Conservation (phyloP, 352 stramenopile genomes). For the Phytophthora tentaculata region DNA sequence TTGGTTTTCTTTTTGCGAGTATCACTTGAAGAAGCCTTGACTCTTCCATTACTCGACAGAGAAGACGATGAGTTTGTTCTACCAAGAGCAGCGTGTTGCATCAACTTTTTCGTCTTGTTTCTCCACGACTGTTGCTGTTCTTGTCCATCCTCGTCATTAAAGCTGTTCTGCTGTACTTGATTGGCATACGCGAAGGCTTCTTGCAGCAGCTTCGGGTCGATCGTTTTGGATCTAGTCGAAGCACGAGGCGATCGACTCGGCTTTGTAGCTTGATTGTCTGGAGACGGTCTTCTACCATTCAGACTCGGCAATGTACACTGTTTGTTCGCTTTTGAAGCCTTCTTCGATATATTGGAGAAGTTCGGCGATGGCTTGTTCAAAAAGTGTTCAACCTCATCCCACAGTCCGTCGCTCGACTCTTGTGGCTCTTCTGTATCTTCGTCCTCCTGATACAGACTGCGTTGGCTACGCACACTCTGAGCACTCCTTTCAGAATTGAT, state of each 20-base stretch:
- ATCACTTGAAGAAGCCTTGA: constrained; percentile 11
- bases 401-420: constrained; percentile 52
- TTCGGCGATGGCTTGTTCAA: constrained; percentile 74
- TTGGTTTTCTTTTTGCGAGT: constrained; percentile 48
- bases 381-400: constrained; percentile 80
- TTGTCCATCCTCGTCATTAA: constrained; percentile 50
- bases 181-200: constrained; percentile 80
- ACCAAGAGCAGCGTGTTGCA: constrained; percentile 25
- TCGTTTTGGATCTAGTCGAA: constrained; percentile 31
- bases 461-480: constrained; percentile 38
- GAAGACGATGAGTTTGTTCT: constrained; percentile 37
- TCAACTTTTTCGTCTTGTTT: constrained; percentile 30
- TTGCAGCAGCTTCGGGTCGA: constrained; percentile 74
- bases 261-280: constrained; percentile 36
- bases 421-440: constrained; percentile 46
- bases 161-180: constrained; percentile 48
- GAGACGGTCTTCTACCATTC: constrained; percentile 24
- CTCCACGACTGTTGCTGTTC: constrained; percentile 33
- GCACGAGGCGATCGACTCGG: constrained; percentile 28
- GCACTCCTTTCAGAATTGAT: constrained; percentile 43
- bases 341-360: constrained; percentile 45
- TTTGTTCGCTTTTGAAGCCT: constrained; percentile 34
- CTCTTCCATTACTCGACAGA: constrained; percentile 17
- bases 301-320: constrained; percentile 54
- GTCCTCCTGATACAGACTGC: constrained; percentile 31